These are phyloP conservation scores for Solanum tarapatanum DNA, from an alignment of 257 asterid genomes.

Conservation along the genomic window DNA sequence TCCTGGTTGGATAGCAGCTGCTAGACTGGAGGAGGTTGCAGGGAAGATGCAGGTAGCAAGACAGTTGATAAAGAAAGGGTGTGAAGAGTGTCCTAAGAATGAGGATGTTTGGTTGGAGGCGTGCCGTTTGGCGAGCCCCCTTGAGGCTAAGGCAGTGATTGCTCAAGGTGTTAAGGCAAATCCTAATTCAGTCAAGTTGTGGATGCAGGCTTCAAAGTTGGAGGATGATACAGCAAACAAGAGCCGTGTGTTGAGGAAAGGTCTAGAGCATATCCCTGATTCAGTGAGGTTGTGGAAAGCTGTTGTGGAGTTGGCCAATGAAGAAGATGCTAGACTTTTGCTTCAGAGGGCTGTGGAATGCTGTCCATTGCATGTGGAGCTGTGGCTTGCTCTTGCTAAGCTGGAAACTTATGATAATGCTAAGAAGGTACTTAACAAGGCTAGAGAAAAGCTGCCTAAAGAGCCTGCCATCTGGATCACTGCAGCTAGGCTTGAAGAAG, in stretches of 20 bases:
- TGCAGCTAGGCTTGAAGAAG: conserved; percentile 90
- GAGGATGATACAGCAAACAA: conserved; percentile 61
- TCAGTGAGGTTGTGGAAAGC: conserved; percentile 95
- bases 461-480: conserved; percentile 94
- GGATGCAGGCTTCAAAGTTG: conserved; percentile 88
- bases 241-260: conserved; percentile 74
- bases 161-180: conserved; percentile 71
- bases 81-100: conserved; percentile 76
- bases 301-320: conserved; percentile 82
- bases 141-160: conserved; percentile 82
- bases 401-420: conserved; percentile 73
- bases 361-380: conserved; percentile 37
- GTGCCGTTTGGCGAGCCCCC: conserved; percentile 58
- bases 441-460: conserved; percentile 69
- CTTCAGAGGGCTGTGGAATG: conserved; percentile 80
- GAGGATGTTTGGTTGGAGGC: conserved; percentile 98
- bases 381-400: conserved; percentile 91
- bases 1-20: conserved; percentile 96
- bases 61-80: conserved; percentile 60
- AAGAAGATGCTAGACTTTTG: conserved; percentile 65
- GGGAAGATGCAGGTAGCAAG: conserved; percentile 72
- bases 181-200: conserved; percentile 77
- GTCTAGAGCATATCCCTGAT: conserved; percentile 71
- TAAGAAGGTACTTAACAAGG: conserved; percentile 73
- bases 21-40: conserved; percentile 94